These are phyloP conservation scores for Aspergillus ibericus DNA, from an alignment of 2,329 filamentous ascomycete genomes.

Conservation along the genomic window DNA sequence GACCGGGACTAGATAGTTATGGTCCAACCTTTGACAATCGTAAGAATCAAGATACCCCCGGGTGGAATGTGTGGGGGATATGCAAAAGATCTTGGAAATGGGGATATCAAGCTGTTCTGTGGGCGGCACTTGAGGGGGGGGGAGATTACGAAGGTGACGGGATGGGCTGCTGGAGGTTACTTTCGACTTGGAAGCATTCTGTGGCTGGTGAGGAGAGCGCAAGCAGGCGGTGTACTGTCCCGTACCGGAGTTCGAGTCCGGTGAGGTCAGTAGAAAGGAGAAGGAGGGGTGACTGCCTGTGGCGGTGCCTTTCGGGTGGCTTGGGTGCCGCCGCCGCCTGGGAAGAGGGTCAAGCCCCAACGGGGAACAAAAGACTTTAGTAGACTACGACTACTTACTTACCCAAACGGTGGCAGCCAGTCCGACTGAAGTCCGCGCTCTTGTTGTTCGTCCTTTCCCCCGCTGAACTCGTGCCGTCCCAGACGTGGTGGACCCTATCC, in stretches of 20 bases:
- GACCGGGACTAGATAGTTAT: conserved; percentile 9
- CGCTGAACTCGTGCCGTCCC: background rate
- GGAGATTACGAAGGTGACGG: conserved; percentile 19
- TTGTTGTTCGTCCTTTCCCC: background rate
- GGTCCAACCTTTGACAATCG: conserved; percentile 7
- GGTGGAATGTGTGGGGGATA: background rate
- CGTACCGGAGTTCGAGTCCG: background rate
- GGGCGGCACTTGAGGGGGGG: background rate
- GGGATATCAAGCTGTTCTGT: conserved; percentile 7
- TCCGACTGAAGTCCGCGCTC: background rate
- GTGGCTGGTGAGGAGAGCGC: conserved; percentile 28
- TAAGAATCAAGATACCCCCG: conserved; percentile 7
- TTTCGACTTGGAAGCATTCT: conserved; percentile 12
- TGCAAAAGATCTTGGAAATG: conserved; percentile 7
- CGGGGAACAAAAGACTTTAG: conserved; percentile 17
- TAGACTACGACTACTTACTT: conserved; percentile 2
- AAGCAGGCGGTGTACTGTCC: conserved; percentile 1
- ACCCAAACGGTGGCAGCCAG: conserved; percentile 3
- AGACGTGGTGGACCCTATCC: conserved; percentile 1
- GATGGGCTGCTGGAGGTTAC: conserved; percentile 9
- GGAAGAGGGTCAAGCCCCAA: conserved; percentile 24
- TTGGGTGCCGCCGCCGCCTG: conserved; percentile 7
- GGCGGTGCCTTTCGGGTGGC: conserved; percentile 31
- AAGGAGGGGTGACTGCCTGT: conserved; percentile 29
- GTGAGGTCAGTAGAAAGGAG: background rate